Evolutionary conservation across 345 rosid genomes (phyloP), one percentile per base, ranked within the genome.

Genomic region (Rhodamnia rubescens): DNA sequence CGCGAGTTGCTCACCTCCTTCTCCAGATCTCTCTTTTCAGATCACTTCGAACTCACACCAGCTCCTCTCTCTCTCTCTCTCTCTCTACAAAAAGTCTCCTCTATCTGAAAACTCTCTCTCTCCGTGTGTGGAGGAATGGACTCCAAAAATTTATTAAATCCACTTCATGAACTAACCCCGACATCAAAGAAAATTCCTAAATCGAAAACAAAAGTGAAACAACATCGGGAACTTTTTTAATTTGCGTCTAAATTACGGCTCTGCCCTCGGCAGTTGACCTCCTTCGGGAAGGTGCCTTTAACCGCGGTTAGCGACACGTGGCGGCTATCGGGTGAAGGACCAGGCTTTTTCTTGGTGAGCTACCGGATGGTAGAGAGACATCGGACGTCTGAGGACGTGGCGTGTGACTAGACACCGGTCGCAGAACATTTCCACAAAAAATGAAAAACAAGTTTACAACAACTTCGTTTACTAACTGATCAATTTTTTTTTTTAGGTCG

Each of bases 91-190:
- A 69, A 69, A 69, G 78, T 69, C 78, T 69, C 78, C 78, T 16
- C 78, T 69, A 69, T 69, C 78, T 10, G 6, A 69, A 69, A 32
- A 32, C 24, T 32, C 78, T 69, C 78, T 32, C 32, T n/a, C 27
- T 56, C 74, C 44, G 78, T 69, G 22, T 59, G 57, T 11, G 58
- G 57, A 42, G 69, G 27, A 75, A 85, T 16, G 90, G 90, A 86
- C 90, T 80, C 87, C 84, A 86, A 87, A 87, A 78, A 8, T 83
- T 86, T 84, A 86, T 91, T 86, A 90, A 90, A 91, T 90, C 87
- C 84, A 56, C 40, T 50, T 86, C 83, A 74, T 61, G n/a, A 86
- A 86, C 80, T 7, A 53, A 64, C 27, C 49, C 21, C 47, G 78
- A 69, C 44, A 18, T 51, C 12, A 16, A 7, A 27, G 11, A 4